Evolutionary conservation across 768 basidiomycete genomes (phyloP).

Genomic region (Pleurotus tuoliensis): DNA sequence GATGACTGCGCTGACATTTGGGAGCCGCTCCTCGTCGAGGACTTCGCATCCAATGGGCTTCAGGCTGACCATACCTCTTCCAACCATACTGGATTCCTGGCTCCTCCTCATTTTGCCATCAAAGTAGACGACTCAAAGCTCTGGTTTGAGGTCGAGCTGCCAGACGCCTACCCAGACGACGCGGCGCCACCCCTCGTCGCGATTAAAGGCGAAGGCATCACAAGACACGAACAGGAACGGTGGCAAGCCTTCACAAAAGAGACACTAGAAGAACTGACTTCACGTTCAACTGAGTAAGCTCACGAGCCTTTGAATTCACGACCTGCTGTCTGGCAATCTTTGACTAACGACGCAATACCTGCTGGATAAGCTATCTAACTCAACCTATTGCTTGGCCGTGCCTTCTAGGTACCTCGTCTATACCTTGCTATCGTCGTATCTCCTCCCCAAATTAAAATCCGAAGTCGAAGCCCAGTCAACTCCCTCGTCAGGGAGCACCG

Average conservation of each 20-base stretch:
- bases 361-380: not conserved
- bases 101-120: constrained; percentile 32
- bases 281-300: constrained; percentile 27
- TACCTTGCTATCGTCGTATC: constrained; percentile 52
- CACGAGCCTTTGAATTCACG: not conserved
- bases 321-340: too few species aligned
- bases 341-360: too few species aligned
- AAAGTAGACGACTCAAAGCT: constrained; percentile 21
- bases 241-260: constrained; percentile 41
- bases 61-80: not conserved
- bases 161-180: constrained; percentile 12
- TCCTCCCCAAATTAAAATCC: constrained; percentile 53
- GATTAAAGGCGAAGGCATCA: constrained; percentile 44
- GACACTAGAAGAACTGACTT: constrained; percentile 30
- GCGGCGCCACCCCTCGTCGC: constrained; percentile 21
- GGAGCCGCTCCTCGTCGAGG: constrained; percentile 16
- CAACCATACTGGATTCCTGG: constrained; percentile 8
- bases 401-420: constrained; percentile 54
- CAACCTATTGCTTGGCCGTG: not conserved
- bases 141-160: constrained; percentile 32
- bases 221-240: constrained; percentile 42
- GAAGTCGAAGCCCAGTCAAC: constrained; percentile 15
- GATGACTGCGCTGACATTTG: constrained; percentile 28
- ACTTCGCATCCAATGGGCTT: constrained; percentile 1
- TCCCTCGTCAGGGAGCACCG: too few species aligned